Evolutionary conservation across 2,329 filamentous ascomycete genomes (phyloP).

Genomic region (Cladosporium colombiae): DNA sequence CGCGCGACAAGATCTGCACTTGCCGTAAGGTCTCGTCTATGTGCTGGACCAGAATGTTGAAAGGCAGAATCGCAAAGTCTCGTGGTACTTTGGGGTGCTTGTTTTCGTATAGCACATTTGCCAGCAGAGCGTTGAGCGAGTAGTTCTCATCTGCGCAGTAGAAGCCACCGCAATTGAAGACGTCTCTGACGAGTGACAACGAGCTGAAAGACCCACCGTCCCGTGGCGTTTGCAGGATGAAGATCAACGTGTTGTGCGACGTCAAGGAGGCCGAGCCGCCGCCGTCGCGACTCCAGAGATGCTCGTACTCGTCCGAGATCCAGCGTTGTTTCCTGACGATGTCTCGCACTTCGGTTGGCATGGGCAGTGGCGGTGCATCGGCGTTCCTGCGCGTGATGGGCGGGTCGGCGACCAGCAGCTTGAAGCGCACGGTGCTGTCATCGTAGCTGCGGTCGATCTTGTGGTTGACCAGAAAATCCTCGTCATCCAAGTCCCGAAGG

Average conservation of each 20-base stretch:
- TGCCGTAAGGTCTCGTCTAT: conserved; percentile 36
- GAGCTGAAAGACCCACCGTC: conserved; percentile 38
- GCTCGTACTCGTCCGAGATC: conserved; percentile 37
- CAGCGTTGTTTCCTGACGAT: conserved; percentile 35
- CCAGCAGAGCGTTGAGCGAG: conserved; percentile 32
- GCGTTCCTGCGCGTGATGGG: conserved; percentile 30
- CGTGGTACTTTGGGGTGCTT: conserved; percentile 37
- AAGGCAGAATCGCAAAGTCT: conserved; percentile 38
- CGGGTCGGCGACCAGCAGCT: conserved; percentile 30
- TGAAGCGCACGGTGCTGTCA: conserved; percentile 38
- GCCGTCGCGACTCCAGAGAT: conserved; percentile 38
- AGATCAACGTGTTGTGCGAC: conserved; percentile 35
- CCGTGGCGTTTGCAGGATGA: conserved; percentile 38
- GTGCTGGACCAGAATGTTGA: conserved; percentile 35
- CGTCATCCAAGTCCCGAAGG: conserved; percentile 34
- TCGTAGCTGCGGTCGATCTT: conserved; percentile 41
- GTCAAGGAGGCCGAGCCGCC: conserved; percentile 36
- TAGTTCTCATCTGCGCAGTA: conserved; percentile 35
- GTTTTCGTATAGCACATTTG: conserved; percentile 34
- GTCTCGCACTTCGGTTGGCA: conserved; percentile 29
- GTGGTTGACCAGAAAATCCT: conserved; percentile 38
- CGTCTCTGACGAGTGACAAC: conserved; percentile 36
- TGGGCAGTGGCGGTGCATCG: conserved; percentile 32
- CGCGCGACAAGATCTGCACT: conserved; percentile 33
- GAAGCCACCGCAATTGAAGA: conserved; percentile 35